Conservation (phyloP, 1,284 basidiomycete species). For the Pisolithus thermaeus region DNA sequence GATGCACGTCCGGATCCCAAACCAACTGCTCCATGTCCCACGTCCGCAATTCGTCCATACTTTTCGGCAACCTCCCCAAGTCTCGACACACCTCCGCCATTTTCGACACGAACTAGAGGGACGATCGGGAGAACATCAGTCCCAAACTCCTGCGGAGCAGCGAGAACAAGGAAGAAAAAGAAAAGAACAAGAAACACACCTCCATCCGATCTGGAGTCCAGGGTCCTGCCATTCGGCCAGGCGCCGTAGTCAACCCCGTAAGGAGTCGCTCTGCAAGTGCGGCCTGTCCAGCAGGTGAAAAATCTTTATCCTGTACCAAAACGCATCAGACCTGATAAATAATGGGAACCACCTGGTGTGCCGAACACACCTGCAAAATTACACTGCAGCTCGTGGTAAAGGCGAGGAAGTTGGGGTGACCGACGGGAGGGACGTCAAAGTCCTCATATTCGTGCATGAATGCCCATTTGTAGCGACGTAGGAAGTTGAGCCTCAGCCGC, state of each 20-base stretch:
- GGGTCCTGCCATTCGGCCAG: conserved; percentile 32
- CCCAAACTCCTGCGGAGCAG: neutral
- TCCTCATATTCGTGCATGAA: conserved; percentile 50
- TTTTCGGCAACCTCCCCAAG: conserved; percentile 27
- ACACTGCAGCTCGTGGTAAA: conserved; percentile 36
- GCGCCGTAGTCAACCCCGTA: conserved; percentile 21
- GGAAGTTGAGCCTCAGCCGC: conserved; percentile 45
- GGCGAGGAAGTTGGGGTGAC: conserved; percentile 37
- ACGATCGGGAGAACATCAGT: neutral
- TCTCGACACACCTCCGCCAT: conserved; percentile 23
- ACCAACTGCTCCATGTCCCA: conserved; percentile 30
- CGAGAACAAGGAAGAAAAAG: neutral
- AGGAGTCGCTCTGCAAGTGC: conserved; percentile 37
- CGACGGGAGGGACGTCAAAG: conserved; percentile 35
- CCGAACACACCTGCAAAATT: conserved; percentile 29
- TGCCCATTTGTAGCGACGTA: conserved; percentile 71
- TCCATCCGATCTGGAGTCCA: conserved; percentile 33
- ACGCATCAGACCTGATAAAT: neutral
- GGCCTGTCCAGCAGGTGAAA: conserved; percentile 34
- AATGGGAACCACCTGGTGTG: neutral
- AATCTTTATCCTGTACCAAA: conserved; percentile 26
- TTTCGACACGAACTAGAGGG: conserved; percentile 22
- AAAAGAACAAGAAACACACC: conserved; percentile 10
- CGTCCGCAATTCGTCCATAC: conserved; percentile 18
- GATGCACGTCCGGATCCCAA: conserved; percentile 39